Percentiles rank a stretch among this genome's conserved stretches.
Evolutionary conservation across 2,329 filamentous ascomycete species (phyloP).

Genomic region (Akanthomyces muscarius): DNA sequence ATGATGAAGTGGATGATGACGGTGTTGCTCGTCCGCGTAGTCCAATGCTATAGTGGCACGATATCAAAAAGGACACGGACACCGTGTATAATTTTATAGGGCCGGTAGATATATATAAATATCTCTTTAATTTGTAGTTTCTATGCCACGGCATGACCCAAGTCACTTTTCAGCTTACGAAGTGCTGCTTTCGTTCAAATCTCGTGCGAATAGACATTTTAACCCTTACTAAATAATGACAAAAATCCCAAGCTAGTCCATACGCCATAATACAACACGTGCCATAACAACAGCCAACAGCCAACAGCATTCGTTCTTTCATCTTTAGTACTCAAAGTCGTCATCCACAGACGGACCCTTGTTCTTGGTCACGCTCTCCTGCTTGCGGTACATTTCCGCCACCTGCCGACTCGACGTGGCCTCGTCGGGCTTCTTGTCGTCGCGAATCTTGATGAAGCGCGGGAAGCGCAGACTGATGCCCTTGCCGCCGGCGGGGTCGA

Average conservation of each 20-base stretch:
- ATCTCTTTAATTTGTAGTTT: neutral
- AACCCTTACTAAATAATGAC: neutral
- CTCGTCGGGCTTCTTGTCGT: conserved; percentile 93
- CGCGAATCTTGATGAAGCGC: conserved; percentile 82
- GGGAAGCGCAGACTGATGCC: conserved; percentile 91
- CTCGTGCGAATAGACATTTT: neutral
- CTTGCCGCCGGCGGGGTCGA: conserved; percentile 65
- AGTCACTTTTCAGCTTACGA: neutral
- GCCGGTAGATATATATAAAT: neutral
- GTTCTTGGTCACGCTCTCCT: conserved; percentile 83
- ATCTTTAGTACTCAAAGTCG: conserved; percentile 87
- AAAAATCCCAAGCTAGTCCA: neutral
- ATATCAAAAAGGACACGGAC: neutral
- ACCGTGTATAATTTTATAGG: neutral
- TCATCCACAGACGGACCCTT: conserved; percentile 89
- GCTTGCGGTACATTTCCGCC: conserved; percentile 94
- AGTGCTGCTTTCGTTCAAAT: neutral
- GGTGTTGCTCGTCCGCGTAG: conserved; percentile 2
- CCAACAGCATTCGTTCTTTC: neutral
- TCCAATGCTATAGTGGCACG: conserved; percentile 4
- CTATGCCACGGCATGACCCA: neutral
- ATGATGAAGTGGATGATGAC: conserved; percentile 30
- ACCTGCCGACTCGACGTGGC: conserved; percentile 82
- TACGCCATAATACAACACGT: conserved; percentile 4
- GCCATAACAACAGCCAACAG: neutral